Base-by-base conservation (phyloP, 2,329 filamentous ascomycete species). In the Rhinocladiella similis region DNA sequence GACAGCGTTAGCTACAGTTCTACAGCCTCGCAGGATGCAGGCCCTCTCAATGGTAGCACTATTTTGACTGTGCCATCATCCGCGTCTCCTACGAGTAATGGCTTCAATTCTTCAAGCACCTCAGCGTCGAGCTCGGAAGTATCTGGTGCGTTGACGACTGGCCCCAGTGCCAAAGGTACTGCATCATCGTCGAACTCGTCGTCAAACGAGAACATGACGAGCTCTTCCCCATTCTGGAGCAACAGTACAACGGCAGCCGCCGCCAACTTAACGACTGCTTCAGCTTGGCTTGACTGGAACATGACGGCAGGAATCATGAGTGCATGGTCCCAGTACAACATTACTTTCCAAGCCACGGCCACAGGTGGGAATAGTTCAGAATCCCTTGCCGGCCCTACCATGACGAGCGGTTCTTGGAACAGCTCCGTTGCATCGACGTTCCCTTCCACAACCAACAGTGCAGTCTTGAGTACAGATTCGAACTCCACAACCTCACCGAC, bases 281-380 rank as follows among this genome's bases (percentile, higher is more conserved):
- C 35, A 20, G 16, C 18, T 10, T 60, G 57, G 57, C 18, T 20
- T 12, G 53, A 60, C 33, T 60, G 57, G 57, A 60, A 54, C 25
- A 36, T 38, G 45, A 56, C 49, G n/a, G 29, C 29, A 33, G 33
- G 16, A 12, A 19, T 45, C n/a, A n/a, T 27, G 20, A 46, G 22
- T 16, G 25, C 25, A 3, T 16, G 13, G 12, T 46, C 43, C 12
- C 20, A 27, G 5, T 46, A 46, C 9, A 46, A 46, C 25, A 22
- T 27, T 27, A 29, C 43, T 29, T 22, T 46, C n/a, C 43, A 22
- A 10, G 20, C 20, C 20, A 16, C 20, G 25, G 43, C 19, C 22
- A 45, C 42, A 27, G 20, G 42, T n/a, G 13, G 9, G 18, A 45
- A 45, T 25, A 27, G 16, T 14, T 45, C 43, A 22, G 25, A 14